Base-by-base conservation (phyloP, 2,329 filamentous ascomycete species). In the Pseudogymnoascus sp. region DNA sequence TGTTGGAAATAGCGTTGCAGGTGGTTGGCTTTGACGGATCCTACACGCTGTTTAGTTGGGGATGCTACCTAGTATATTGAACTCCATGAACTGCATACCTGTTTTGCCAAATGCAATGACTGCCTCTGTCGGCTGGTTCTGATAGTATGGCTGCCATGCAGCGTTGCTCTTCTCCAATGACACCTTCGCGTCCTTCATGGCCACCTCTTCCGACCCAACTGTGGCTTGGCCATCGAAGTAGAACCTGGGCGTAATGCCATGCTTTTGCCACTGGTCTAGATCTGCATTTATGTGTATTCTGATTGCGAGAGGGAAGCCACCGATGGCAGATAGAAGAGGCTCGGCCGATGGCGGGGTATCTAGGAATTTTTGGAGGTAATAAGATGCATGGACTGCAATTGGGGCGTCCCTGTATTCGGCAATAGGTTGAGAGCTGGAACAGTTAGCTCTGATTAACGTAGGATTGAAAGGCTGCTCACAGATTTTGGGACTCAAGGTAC, bases 181-280 rank as follows among this genome's bases (percentile, higher is more conserved):
- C 31, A 80, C 80, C 58, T 82, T 82, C 27, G 84, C 84, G 52
- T 84, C 83, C 67, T 85, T 82, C 61, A 88, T 80, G 25, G 86
- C 79, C 64, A 87, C 80, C 55, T 89, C 85, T 69, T 92, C 87
- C 70, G 89, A 88, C 62, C 88, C 89, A 39, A 86, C 86, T 64
- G 92, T 82, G 39, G 91, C 85, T 69, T 96, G 84, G 36, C 94
- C 94, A 73, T 93, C 90, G 75, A 99, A 99, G 60, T 99, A 82
- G 74, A 99, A 97, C 65, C 95, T 78, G 1, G 90, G 90, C n/a
- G 80, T 84, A 60, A 96, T 87, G 18, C 84, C 83, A 69, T 87
- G 78, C 52, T 82, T 81, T 64, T 85, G 83, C 80, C 94, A 90
- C 63, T 80, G 79, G 64, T 88, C 82, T 31, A 99, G 79, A 68